Evolutionary conservation across 2,329 filamentous ascomycete genomes (phyloP), one percentile per base, ranked within the genome.

Genomic region (Xylariaceae sp.): DNA sequence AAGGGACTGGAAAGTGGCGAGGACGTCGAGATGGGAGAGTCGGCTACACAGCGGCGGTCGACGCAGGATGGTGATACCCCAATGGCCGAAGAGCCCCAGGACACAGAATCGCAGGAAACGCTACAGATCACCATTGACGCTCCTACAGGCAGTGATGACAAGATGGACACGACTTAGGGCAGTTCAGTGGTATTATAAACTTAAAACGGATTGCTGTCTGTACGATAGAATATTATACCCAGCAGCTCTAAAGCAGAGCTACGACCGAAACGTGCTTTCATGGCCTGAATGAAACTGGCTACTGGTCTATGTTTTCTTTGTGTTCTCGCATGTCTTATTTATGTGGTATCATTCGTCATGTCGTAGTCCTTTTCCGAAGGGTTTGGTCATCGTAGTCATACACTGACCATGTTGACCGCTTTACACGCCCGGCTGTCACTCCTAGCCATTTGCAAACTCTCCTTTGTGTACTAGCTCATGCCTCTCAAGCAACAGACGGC

Each of bases 101-200:
- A 29, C 10, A 75, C 75, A 13, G n/a, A n/a, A n/a, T n/a, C n/a
- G n/a, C 76, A 55, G 35, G 62, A 59, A 16, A 76, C 76, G 13
- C 77, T 78, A 27, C 72, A 70, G 57, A 79, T 81, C 45, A 75
- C 72, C 16, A 73, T 84, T 42, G 78, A 83, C 53, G 73, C 76
- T 18, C 75, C 79, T 21, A 73, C 76, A 35, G 73, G 68, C 30
- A 68, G 73, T 6, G 85, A 88, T 60, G 81, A 61, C 48, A 60
- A 77, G 64, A 91, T 91, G 88, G 88, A 91, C 75, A 89, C 75
- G 62, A 79, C 73, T 20, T 62, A 56, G 47, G 21, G 41, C 11
- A 27, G 16, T 16, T 23, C 16, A 37, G 21, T 4, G 10, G 36
- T 21, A n/a, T 35, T 23, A 15, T 11, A 33, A 3, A 33, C 9